Base-by-base conservation (phyloP, 495 filamentous ascomycete genomes). In the Aspergillus steynii region DNA sequence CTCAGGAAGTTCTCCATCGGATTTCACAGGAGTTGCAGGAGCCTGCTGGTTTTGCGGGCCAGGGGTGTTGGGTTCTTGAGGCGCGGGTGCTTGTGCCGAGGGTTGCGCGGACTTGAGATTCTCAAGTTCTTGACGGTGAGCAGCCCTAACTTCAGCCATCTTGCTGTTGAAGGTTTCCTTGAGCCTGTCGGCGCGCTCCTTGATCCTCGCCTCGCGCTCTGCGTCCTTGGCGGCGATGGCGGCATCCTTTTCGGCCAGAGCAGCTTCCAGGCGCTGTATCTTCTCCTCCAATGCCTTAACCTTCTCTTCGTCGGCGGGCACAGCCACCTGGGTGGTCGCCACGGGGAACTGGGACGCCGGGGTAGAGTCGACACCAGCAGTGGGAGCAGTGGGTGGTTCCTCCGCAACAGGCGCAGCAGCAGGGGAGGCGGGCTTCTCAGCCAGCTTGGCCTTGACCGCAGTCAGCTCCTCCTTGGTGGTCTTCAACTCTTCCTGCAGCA, bases 101-200 rank as follows among this genome's bases (percentile, higher is more conserved):
- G 64, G 80, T 61, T 95, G 86, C 68, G 84, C 85, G 20, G 85
- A 71, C 42, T 86, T 84, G 56, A 90, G 81, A 59, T 86, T 85
- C 28, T 85, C 81, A 49, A 93, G 74, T 52, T 85, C 85, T 59
- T 83, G 82, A 15, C 83, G 80, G 60, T 86, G 82, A 25, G 66
- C 65, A 74, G 82, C 64, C 50, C 73, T 82, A 27, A 84, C 78
- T 59, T 94, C 89, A 4, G 73, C 78, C 5, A 96, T 77, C 67
- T 88, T 91, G 65, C 82, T 86, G 58, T 86, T 89, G 60, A 91
- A 83, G 10, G 82, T 74, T 25, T 81, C 81, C 71, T 91, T 93
- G 82, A 95, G 85, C 68, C 83, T 86, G 7, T 92, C 87, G 1
- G 87, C 83, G 32, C 90, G 83, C 58, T 81, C 77, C 63, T 89